Evolutionary conservation across 495 filamentous ascomycete genomes (phyloP).

Genomic region (Lasiosphaeriaceae sp.): DNA sequence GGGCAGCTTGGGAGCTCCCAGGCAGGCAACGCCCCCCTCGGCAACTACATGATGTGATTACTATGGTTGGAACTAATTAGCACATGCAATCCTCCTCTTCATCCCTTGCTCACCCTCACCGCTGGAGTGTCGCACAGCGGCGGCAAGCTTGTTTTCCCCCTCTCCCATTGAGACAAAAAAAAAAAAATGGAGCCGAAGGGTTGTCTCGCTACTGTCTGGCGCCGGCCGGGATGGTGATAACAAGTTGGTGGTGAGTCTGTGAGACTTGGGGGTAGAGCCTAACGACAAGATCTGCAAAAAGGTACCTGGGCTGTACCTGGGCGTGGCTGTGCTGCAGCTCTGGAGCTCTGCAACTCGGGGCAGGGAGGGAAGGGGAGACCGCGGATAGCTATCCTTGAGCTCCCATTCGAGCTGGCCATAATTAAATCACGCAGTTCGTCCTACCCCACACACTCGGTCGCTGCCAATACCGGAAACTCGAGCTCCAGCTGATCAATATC

Average conservation of each 20-base stretch:
- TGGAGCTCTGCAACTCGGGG: not conserved
- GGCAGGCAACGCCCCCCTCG: not conserved
- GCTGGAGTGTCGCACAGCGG: not conserved
- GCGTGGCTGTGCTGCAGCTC: not conserved
- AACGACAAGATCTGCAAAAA: not conserved
- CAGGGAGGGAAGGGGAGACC: not conserved
- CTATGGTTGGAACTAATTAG: not conserved
- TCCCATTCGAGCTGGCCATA: slow-evolving; percentile 6
- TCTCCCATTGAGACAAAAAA: not conserved
- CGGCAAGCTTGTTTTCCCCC: not conserved
- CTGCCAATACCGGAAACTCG: not conserved
- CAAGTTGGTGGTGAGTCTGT: not conserved
- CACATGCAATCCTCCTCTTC: not conserved
- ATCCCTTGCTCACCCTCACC: not conserved
- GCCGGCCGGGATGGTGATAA: not conserved
- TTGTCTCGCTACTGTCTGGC: not conserved
- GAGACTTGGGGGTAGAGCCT: not conserved
- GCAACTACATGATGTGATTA: not conserved
- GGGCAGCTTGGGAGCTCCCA: not conserved
- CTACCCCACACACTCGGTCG: not conserved
- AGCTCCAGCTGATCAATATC: no score
- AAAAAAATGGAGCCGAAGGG: not conserved
- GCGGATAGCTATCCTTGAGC: slow-evolving; percentile 8
- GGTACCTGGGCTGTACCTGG: not conserved
- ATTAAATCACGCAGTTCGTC: slow-evolving; percentile 7